These are phyloP conservation scores for Pezicula carpinea DNA, from an alignment of 2,329 filamentous ascomycete species.

Conservation along the genomic window DNA sequence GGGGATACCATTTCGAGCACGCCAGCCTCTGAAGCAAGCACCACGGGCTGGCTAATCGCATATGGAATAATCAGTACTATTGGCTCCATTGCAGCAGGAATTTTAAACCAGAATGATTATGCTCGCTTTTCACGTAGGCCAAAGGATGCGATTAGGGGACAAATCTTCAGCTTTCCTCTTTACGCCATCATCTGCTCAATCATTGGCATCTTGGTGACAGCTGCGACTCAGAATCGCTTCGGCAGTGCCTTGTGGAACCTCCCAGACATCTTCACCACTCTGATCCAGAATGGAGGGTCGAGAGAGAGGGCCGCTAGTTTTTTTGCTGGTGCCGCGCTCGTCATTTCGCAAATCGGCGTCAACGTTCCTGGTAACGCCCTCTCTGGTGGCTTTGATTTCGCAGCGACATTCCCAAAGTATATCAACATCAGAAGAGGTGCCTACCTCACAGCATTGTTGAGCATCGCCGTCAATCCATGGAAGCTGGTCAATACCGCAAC, in stretches of 20 bases:
- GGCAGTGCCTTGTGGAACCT: constrained; percentile 41
- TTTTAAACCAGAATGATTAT: constrained; percentile 40
- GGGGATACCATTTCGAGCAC: constrained; percentile 6
- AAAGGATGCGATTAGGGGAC: constrained; percentile 35
- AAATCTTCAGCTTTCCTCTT: constrained; percentile 33
- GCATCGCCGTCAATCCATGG: constrained; percentile 43
- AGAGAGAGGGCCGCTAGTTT: constrained; percentile 34
- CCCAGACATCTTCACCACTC: constrained; percentile 29
- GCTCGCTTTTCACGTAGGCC: constrained; percentile 36
- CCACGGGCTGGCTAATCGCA: constrained; percentile 32
- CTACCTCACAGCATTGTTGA: constrained; percentile 41
- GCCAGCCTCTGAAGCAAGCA: constrained; percentile 24
- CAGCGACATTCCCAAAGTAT: constrained; percentile 39
- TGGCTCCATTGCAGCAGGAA: constrained; percentile 38
- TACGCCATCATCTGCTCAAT: constrained; percentile 33
- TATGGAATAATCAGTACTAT: constrained; percentile 37
- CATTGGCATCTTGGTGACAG: constrained; percentile 37
- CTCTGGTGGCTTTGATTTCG: constrained; percentile 35
- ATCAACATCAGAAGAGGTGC: constrained; percentile 51
- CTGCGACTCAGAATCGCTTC: constrained; percentile 41
- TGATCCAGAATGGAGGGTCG: constrained; percentile 27
- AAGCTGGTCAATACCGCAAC: constrained; percentile 40
- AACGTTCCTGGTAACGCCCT: constrained; percentile 35
- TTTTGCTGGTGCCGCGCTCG: constrained; percentile 33
- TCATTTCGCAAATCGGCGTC: constrained; percentile 33